Base-by-base conservation (phyloP, 805 yeast species). In the Starmerella apis region DNA sequence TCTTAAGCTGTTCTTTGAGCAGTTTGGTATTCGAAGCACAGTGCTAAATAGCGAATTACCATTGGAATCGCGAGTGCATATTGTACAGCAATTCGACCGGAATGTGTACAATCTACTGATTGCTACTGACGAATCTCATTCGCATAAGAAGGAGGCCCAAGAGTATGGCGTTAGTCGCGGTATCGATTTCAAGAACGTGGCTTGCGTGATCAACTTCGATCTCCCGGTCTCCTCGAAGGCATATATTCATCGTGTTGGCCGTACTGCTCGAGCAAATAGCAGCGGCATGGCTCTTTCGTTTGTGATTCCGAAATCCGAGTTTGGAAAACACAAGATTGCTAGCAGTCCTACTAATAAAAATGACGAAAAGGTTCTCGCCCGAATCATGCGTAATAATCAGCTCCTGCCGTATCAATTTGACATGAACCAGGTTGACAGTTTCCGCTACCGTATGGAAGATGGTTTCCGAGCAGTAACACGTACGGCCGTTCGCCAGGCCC, bases 201-300 rank as follows among this genome's bases (percentile, higher is more conserved):
- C 96, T 8, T 92, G 97, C 70, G 98, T 92, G 7, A 71, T 92
- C 56, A 92, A 92, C 68, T 92, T 92, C 65, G 98, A 92, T 64
- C 71, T 92, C 59, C 98, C 98, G 36, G 76, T 85, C 3, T 80
- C 94, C 9, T 81, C 96, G 4, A 83, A 82, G 63, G 78, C 94
- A 2, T 92, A 92, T 63, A 81, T 86, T 27, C 98, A 92, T 67
- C 77, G 98, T 64, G 78, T 92, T 32, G 98, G 98, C 46, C 80
- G 98, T 71, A 92, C 98, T 4, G 98, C 98, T 4, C 80, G 98
- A 68, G 97, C 95, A 7, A 95, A 96, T 48, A 87, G 86, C 63
- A 75, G 92, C 1, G 98, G 98, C 51, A 88, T 86, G 77, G 84
- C 97, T 0, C 73, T 92, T 49, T 87, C 96, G 16, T 92, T 90